Evolutionary conservation across 106 monocot genomes (phyloP), one percentile per base, ranked within the genome.

Genomic region (Triglochin maritima): DNA sequence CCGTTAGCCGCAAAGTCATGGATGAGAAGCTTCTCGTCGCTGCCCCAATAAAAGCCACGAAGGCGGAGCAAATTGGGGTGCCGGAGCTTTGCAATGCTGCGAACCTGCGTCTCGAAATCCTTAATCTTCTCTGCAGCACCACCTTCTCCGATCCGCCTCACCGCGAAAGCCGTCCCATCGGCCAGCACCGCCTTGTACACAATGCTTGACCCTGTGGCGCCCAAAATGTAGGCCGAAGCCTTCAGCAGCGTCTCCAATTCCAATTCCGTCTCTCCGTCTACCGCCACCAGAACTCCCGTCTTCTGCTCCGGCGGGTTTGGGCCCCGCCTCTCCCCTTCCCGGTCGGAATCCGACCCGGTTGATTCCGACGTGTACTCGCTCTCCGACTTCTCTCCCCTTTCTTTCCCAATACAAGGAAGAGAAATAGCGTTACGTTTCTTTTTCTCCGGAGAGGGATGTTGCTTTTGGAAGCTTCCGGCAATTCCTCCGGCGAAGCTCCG

Each of bases 121-220:
- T 79, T 81, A n/a, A 99, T 47, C 80, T 81, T 99, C 2, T 82
- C 88, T 3, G 50, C 48, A 63, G 72, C 54, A 67, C 76, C 71
- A 67, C 78, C 68, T 62, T 99, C 92, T 2, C 89, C 98, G 14
- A 99, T 86, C 17, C 98, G 61, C 3, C 98, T 77, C 9, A 99
- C 98, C 6, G 98, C 98, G 7, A 92, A 66, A 2, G 84, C 82
- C 2, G 82, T 89, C 43, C 92, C 98, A 57, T 92, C 98, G 3
- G 86, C 80, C 0, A 99, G 84, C 56, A 99, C 98, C 1, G 98
- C 98, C 77, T 99, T 99, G 86, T 99, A 99, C 0, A 99, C 82
- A 12, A 99, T 99, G 70, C 88, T 99, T n/a, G 84, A 71, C 0
- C 86, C 89, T 2, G 84, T 79, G 41, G 92, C 92, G 1, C 98